Conservation (phyloP, 108 stramenopile genomes). For the Cyclotella choctawhatcheeana region DNA sequence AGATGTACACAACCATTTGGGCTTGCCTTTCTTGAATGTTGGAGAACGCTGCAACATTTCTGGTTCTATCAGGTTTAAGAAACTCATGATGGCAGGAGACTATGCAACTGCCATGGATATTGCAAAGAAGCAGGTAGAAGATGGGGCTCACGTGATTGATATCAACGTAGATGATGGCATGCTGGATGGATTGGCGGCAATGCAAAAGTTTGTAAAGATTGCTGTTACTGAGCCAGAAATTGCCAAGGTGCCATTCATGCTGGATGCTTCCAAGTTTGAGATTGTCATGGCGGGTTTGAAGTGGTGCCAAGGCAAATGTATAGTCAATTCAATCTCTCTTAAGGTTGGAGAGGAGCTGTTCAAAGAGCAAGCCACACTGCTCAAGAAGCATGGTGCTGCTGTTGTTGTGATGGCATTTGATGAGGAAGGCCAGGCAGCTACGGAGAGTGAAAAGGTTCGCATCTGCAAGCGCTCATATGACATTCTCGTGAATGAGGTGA, state of each 20-base stretch:
- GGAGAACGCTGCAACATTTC: constrained; percentile 98
- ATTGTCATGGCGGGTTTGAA: constrained; percentile 95
- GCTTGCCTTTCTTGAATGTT: constrained; percentile 96
- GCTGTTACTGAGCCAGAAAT: constrained; percentile 98
- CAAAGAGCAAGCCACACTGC: constrained; percentile 93
- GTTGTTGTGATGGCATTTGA: constrained; percentile 99
- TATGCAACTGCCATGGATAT: constrained; percentile 97
- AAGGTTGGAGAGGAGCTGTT: constrained; percentile 99
- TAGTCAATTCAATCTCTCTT: constrained; percentile 97
- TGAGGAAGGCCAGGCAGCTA: constrained; percentile 98
- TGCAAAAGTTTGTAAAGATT: constrained; percentile 99
- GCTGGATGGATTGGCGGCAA: constrained; percentile 96
- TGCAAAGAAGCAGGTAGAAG: constrained; percentile 97
- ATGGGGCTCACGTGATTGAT: constrained; percentile 98
- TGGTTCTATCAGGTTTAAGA: constrained; percentile 96
- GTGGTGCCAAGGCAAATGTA: constrained; percentile 98
- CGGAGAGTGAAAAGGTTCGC: constrained; percentile 94
- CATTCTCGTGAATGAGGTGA: constrained; percentile 94
- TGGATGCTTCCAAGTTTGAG: constrained; percentile 99
- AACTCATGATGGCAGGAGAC: constrained; percentile 95
- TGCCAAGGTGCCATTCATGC: constrained; percentile 97
- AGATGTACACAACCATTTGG: constrained; percentile 91
- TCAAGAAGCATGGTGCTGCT: constrained; percentile 97
- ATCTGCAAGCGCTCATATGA: constrained; percentile 99
- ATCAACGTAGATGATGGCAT: constrained; percentile 99